Evolutionary conservation across 2,329 filamentous ascomycete genomes (phyloP).

Genomic region (Sporothrix euskadiensis): DNA sequence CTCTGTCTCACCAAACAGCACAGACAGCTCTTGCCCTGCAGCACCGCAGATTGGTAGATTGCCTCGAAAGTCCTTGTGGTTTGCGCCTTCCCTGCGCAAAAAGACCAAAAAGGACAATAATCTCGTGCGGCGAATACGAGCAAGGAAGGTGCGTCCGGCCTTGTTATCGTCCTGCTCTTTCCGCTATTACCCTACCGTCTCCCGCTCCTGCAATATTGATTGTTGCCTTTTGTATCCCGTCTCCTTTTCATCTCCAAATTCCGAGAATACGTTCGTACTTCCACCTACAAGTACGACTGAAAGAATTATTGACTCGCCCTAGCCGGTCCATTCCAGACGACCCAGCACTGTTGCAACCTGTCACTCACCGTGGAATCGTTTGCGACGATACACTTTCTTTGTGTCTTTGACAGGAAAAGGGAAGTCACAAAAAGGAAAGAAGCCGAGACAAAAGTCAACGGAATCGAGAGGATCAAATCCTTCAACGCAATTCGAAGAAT

Average conservation of each 20-base stretch:
- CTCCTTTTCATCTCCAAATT: background rate
- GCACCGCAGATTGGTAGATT: background rate
- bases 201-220: background rate
- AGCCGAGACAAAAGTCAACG: conserved; percentile 9
- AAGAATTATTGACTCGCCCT: background rate
- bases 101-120: background rate
- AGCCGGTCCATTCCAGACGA: conserved; percentile 15
- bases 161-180: background rate
- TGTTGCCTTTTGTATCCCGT: background rate
- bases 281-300: background rate
- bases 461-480: background rate
- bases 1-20: conserved; percentile 20
- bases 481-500: background rate
- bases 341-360: background rate
- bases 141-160: conserved; percentile 5
- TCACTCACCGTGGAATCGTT: background rate
- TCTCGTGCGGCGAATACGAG: conserved; percentile 2
- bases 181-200: background rate
- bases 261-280: too few relatives aligned
- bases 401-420: background rate
- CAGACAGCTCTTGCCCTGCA: conserved; percentile 5
- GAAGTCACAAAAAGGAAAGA: background rate
- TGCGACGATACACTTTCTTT: background rate
- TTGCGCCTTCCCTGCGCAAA: conserved; percentile 7
- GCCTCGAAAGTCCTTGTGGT: conserved; percentile 1